Conservation (phyloP, 78 protist genomes). For the Dictyostelium firmibasis region DNA sequence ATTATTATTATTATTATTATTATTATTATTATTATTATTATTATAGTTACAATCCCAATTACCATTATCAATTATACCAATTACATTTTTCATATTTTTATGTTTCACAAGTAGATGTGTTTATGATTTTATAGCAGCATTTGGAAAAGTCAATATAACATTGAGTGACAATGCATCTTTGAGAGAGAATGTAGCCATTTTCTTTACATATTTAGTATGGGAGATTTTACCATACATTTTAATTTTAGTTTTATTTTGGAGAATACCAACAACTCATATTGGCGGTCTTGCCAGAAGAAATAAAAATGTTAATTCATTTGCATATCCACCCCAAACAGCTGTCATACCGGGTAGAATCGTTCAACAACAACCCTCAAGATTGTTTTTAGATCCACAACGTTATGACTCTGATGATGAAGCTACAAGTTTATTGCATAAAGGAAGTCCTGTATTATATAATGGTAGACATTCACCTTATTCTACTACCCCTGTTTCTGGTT, state of each 20-base stretch:
- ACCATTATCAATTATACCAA: slow-evolving; percentile 66
- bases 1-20: not conserved
- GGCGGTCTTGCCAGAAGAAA: slow-evolving; percentile 29
- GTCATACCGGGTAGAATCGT: slow-evolving; percentile 1
- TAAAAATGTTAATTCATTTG: slow-evolving; percentile 4
- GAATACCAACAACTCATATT: slow-evolving; percentile 61
- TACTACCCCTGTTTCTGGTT: slow-evolving; percentile 36
- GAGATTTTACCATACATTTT: slow-evolving; percentile 61
- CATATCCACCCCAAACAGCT: slow-evolving; percentile 9
- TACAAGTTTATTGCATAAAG: slow-evolving; percentile 18
- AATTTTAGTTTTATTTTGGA: slow-evolving; percentile 54
- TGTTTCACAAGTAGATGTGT: slow-evolving; percentile 61
- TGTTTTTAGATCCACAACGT: slow-evolving; percentile 68
- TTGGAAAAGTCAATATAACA: slow-evolving; percentile 19
- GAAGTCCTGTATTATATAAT: slow-evolving; percentile 47
- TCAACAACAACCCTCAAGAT: slow-evolving; percentile 14
- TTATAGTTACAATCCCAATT: slow-evolving; percentile 52
- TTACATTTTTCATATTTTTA: slow-evolving; percentile 56
- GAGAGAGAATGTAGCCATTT: not conserved
- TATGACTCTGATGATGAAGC: slow-evolving; percentile 68
- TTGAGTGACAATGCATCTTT: not conserved
- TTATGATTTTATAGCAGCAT: slow-evolving; percentile 41
- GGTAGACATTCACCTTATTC: slow-evolving; percentile 43
- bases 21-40: not conserved
- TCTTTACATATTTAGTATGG: slow-evolving; percentile 43